Evolutionary conservation across 306 rosid species (phyloP), one percentile per base, ranked within the genome.

Genomic region (Argentina anserina): DNA sequence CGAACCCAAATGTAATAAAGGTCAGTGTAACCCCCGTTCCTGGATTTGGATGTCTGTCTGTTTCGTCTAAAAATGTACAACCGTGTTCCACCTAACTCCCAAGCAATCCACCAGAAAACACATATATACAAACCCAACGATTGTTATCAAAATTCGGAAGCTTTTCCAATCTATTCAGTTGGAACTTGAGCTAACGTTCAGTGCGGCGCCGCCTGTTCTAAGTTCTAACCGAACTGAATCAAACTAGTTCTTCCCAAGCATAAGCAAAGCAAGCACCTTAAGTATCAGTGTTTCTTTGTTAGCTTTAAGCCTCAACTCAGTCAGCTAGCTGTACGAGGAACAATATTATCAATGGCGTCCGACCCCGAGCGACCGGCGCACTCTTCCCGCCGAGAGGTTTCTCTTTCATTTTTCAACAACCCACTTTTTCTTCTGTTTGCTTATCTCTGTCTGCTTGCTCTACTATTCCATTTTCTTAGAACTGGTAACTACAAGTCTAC

Each of bases 341-440:
- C 10, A 49, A 49, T 20, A 49, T 49, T 25, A 23, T 25, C 64
- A 63, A 89, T 92, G 97, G 88, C 89, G 28, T 77, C 90, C 18
- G 90, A 86, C 71, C 82, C 75, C n/a, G 87, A 83, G 69, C 87
- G 64, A 69, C 80, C 43, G 9, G 1, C 77, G 29, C 67, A 52
- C 21, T 53, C 85, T 71, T 84, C 89, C 55, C 23, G 59, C 62
- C 65, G 50, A 47, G 43, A 84, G 97, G 92, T 90, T 65, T 46
- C 31, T 6, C 56, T 33, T 36, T 46, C 31, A 8, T 62, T 33
- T 36, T 55, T 69, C 42, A 45, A 23, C 33, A 28, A 70, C 77
- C 29, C 6, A 63, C 2, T 46, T 43, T 33, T 56, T 68, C 49
- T 67, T 62, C 45, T 11, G 21, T 33, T 7, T 14, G 12, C 34